phyloP scores from a whole-genome alignment of 2,329 filamentous ascomycete species.

The Aspergillus eucalypticola region DNA sequence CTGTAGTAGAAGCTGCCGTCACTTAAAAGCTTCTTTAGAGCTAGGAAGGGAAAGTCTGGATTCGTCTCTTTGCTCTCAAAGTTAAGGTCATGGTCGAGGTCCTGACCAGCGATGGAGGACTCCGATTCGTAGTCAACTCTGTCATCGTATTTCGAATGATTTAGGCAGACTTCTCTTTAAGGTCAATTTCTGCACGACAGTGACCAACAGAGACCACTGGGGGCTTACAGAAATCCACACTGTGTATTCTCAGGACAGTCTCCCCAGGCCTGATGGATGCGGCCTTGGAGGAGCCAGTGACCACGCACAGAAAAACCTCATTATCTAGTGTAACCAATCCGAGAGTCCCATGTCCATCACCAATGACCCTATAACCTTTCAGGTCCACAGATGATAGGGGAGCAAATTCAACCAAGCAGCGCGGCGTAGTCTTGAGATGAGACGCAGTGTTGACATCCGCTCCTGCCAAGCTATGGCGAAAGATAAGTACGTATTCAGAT shows the following conservation, averaged over 20 bases:
- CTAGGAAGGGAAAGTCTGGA: constrained; percentile 84
- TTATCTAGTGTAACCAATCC: constrained; percentile 80
- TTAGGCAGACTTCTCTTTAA: constrained; percentile 71
- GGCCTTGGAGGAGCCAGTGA: constrained; percentile 75
- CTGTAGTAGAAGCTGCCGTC: constrained; percentile 98
- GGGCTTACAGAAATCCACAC: constrained; percentile 72
- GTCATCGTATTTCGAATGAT: constrained; percentile 81
- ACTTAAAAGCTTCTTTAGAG: constrained; percentile 85
- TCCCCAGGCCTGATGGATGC: constrained; percentile 84
- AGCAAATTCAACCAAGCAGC: constrained; percentile 88
- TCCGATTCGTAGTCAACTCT: constrained; percentile 60
- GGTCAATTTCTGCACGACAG: constrained; percentile 7
- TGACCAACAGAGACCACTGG: constrained; percentile 1
- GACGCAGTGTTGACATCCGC: constrained; percentile 48
- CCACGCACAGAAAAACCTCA: constrained; percentile 88
- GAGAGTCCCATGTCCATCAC: constrained; percentile 79
- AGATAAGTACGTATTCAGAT: constrained; percentile 75
- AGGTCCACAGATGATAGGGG: constrained; percentile 65
- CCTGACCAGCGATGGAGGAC: constrained; percentile 56
- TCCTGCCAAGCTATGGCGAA: constrained; percentile 73
- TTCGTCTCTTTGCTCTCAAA: constrained; percentile 67
- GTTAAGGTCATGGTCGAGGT: constrained; percentile 52
- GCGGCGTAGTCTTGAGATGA: constrained; percentile 46
- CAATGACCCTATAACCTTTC: constrained; percentile 73
- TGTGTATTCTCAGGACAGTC: constrained; percentile 81